A percentile compares a stretch with the other conserved stretches of the same genome.
These are phyloP conservation scores for Trichoderma cornu-damae DNA, from an alignment of 2,329 filamentous ascomycete genomes.

Conservation along the genomic window DNA sequence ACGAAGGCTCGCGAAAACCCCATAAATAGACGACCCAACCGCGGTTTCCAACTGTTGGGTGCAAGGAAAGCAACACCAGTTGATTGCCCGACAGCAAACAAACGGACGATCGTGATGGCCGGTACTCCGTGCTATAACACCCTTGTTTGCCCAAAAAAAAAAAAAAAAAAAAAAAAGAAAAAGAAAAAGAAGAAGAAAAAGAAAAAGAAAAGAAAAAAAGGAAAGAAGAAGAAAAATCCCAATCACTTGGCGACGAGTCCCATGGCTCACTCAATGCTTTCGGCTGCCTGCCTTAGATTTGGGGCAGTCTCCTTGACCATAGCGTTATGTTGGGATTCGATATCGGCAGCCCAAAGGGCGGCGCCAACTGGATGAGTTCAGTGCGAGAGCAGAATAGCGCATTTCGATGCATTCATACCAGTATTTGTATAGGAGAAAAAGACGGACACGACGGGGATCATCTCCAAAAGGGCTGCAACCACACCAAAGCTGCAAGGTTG, in stretches of 20 bases:
- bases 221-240: no score
- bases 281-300: slow-evolving; percentile 44
- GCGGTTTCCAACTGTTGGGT: background rate
- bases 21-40: slow-evolving; percentile 7
- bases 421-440: slow-evolving; percentile 88
- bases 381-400: background rate
- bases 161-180: no score
- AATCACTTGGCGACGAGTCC: background rate
- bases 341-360: slow-evolving; percentile 88
- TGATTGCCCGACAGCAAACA: background rate
- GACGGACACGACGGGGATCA: slow-evolving; percentile 76
- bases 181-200: no score
- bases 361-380: slow-evolving; percentile 62
- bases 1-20: background rate
- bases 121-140: background rate
- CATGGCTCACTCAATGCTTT: slow-evolving; percentile 39
- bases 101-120: background rate
- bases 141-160: background rate
- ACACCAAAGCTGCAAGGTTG: slow-evolving; percentile 60
- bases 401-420: slow-evolving; percentile 36
- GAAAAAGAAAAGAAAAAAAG: no score
- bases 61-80: no score
- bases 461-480: slow-evolving; percentile 73
- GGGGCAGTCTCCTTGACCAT: slow-evolving; percentile 51
- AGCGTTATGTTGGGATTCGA: slow-evolving; percentile 54